phyloP scores from a whole-genome alignment of 441 rosid genomes.

The Kokia cookei region DNA sequence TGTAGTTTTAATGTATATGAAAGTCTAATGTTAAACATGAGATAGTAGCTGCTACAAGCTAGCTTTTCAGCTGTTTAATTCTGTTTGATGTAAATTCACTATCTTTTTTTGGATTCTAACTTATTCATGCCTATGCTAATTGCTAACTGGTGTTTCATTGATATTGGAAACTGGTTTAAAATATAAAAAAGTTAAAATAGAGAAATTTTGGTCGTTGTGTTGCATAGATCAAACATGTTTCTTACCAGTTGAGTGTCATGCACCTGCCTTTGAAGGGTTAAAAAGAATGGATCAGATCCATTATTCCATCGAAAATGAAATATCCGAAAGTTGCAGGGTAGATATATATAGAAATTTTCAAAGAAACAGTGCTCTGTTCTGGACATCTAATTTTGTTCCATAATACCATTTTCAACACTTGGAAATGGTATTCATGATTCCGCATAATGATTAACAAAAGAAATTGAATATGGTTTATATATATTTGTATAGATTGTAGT shows the following conservation, averaged over 20 bases:
- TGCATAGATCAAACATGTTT: background rate
- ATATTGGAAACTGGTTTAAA: background rate
- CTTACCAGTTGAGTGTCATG: background rate
- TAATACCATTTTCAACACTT: background rate
- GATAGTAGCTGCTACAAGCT: background rate
- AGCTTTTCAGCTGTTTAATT: background rate
- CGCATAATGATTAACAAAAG: too few species aligned
- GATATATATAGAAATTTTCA: conserved; percentile 20
- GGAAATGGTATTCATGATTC: too few species aligned
- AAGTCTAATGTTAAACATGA: background rate
- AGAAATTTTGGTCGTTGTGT: background rate
- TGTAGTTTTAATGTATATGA: background rate
- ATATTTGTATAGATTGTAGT: background rate
- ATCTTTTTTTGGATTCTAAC: too few species aligned
- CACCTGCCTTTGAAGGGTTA: background rate
- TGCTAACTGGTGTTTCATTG: too few species aligned
- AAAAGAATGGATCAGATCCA: conserved; percentile 4
- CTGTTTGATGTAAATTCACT: too few species aligned
- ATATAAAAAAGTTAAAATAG: background rate
- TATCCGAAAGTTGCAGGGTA: background rate
- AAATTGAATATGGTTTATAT: too few species aligned
- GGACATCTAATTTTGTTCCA: background rate
- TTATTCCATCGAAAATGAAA: background rate
- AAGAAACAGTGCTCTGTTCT: conserved; percentile 22
- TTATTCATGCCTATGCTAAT: too few species aligned